Evolutionary conservation across 1,139 yeast species (phyloP), one percentile per base, ranked within the genome.

Genomic region (Yamadazyma oceani): DNA sequence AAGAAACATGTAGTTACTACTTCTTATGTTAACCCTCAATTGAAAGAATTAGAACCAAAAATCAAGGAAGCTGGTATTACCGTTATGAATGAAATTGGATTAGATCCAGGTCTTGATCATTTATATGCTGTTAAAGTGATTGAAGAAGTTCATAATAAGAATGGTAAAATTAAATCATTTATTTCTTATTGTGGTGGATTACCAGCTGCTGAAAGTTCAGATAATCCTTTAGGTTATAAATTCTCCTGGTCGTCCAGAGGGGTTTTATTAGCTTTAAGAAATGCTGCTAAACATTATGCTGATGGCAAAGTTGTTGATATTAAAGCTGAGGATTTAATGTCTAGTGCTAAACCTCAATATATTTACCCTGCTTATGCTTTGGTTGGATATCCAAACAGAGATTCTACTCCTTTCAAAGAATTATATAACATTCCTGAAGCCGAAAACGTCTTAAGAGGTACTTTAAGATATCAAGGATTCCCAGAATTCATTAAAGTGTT

Each of bases 171-270:
- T 68, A 85, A 78, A 62, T 84, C 95, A 17, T 92, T 92, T 80
- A 73, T 90, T 55, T 87, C 96, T 10, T 92, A 88, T 82, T 92
- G 98, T 70, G 98, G 98, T 67, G 98, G 98, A 53, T 78, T 92
- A 58, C 97, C 97, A 52, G 94, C 98, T 22, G 97, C 98, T 49
- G 97, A 92, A 71, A 80, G 82, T 64, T 90, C 97, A 25, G 96
- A 88, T 70, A 92, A 92, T 69, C 98, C 98, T 43, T 78, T 92
- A 64, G 98, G 98, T 51, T 92, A 92, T 80, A 92, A 92, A 75
- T 92, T 92, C 71, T 90, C 97, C 32, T 92, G 98, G 98, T 88
- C 97, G 32, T 89, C 97, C 34, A 83, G 98, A 68, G 98, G 98
- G 68, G 97, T 92, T 32, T 73, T 92, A 58, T 78, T 92, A 57